Evolutionary conservation across 2,329 filamentous ascomycete genomes (phyloP), one percentile per base, ranked within the genome.

Genomic region (Colletotrichum cordylinicola): DNA sequence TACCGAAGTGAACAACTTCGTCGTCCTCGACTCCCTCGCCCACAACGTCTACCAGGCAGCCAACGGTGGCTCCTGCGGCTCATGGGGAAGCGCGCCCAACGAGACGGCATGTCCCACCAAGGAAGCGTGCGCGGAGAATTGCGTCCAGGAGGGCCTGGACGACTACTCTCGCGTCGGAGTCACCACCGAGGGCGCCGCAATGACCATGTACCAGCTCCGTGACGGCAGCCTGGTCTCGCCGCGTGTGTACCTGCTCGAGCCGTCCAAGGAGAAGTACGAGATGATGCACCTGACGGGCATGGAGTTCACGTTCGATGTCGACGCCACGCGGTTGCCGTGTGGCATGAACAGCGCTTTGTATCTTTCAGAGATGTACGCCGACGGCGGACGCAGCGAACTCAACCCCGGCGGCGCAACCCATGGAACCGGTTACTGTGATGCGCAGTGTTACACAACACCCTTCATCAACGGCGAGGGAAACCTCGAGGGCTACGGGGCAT

Each of bases 331-430:
- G 78, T 86, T 94, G 37, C 90, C 91, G 16, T 94, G 93, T 78
- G 93, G 93, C 73, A 86, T 94, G 81, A 94, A 94, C 82, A 92
- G 92, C 75, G 92, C 92, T 21, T 82, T 94, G 37, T 93, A 94
- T 84, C 89, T 94, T 16, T 85, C 84, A 24, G 85, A 87, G 81
- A 88, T 88, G 86, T 87, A 90, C 13, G 84, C 87, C 8, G 90
- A 93, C 79, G 93, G 93, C 78, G 93, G 92, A 37, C 77, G 87
- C 79, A 90, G 88, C 80, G 80, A 86, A 0, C 86, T 83, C 69
- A 92, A 91, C 83, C 87, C 87, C 70, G 91, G 88, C 31, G 92
- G 92, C 74, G 90, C 92, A 4, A 85, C 87, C 68, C 91, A 91
- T 76, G 92, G 92, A 55, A 91, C 90, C 3, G 92, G 92, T 6